These are phyloP conservation scores for Phytomonas sp. DNA, from an alignment of 208 protist species.

Conservation along the genomic window DNA sequence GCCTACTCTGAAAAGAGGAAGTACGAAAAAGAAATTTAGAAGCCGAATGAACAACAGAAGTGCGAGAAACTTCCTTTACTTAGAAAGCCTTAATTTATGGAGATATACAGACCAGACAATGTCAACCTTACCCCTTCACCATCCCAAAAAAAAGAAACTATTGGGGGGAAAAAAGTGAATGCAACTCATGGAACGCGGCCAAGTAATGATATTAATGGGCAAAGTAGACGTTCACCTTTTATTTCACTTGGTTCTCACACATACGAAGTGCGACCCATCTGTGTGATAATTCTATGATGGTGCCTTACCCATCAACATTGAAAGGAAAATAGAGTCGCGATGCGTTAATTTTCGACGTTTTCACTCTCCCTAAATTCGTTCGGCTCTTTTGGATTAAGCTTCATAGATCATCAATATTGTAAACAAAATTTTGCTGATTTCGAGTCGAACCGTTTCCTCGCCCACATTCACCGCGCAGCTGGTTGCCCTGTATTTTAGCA, in stretches of 20 bases:
- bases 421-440: conserved; percentile 74
- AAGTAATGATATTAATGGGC: neutral
- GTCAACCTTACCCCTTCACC: neutral
- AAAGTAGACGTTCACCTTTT: neutral
- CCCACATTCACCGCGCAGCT: conserved; percentile 74
- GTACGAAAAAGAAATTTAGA: neutral
- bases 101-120: neutral
- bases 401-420: conserved; percentile 80
- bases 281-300: neutral
- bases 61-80: neutral
- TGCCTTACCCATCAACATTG: neutral
- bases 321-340: conserved; percentile 5
- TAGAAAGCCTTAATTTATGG: neutral
- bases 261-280: neutral
- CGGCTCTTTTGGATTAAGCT: conserved; percentile 3
- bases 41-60: neutral
- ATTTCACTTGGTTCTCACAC: neutral
- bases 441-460: conserved; percentile 27
- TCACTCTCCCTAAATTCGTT: neutral
- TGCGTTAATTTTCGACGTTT: neutral
- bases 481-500: conserved; percentile 78
- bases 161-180: conserved; percentile 8
- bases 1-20: neutral
- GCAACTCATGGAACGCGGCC: neutral
- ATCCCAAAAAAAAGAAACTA: conserved; percentile 10